Evolutionary conservation across 2,329 filamentous ascomycete species (phyloP), one percentile per base, ranked within the genome.

Genomic region (Simplicillium sp.): DNA sequence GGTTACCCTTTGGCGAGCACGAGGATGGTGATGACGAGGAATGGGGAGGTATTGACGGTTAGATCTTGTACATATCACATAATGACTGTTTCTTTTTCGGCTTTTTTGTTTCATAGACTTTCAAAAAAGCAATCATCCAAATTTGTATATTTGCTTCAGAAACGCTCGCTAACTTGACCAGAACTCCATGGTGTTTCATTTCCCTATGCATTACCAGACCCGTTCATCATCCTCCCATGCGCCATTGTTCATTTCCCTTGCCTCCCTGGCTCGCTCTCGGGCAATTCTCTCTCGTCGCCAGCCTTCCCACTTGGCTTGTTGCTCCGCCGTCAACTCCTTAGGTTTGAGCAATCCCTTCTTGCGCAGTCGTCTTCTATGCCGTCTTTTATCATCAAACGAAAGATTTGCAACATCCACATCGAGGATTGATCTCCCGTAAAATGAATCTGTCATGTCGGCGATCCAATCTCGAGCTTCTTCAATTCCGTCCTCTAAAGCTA

Each of bases 11-110:
- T 58, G 86, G 60, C 29, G 62, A 61, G 17, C 62, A 59, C 28
- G 50, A 51, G 18, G 54, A 55, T 4, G 61, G 66, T n/a, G 68
- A 67, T 18, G 68, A 73, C 7, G 71, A 71, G 28, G 75, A 77
- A 48, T 87, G 81, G 78, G 80, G 73, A 48, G 84, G 84, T 0
- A 79, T 88, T 50, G 75, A 77, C 7, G 80, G 84, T 50, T 82
- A 62, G 69, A 44, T n/a, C 17, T 32, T 20, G 29, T 16, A 36
- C 25, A 38, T 29, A 38, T 15, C 18, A 32, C 28, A 28, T 36
- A 31, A 13, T 32, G 15, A 38, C 37, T 37, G 37, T 28, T 13
- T 12, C n/a, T 16, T 37, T 37, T n/a, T 29, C 40, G 34, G 40
- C 29, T 43, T 32, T 13, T 20, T 18, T 40, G n/a, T 38, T 38